Percentiles rank a stretch among this genome's conserved stretches.
phyloP scores from a whole-genome alignment of 306 rosid species.

The Morella rubra region DNA sequence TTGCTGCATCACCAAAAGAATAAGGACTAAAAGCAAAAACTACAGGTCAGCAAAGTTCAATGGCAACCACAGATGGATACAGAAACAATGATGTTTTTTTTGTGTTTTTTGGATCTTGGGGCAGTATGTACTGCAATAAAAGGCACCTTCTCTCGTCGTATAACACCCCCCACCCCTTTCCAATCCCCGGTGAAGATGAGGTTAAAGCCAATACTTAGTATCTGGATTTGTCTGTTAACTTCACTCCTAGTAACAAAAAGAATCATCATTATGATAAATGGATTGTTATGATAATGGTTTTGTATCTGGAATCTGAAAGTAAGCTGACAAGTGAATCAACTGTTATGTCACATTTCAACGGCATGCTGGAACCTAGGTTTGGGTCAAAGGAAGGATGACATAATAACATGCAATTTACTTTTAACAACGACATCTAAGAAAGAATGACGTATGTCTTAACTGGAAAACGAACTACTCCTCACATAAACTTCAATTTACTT shows the following conservation, averaged over 20 bases:
- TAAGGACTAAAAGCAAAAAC: background rate
- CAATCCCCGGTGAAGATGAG: background rate
- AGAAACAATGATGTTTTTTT: background rate
- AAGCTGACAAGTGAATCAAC: too few relatives aligned
- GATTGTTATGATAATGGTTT: background rate
- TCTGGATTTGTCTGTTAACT: too few relatives aligned
- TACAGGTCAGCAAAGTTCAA: background rate
- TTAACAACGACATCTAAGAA: too few relatives aligned
- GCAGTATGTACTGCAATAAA: background rate
- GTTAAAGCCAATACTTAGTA: too few relatives aligned
- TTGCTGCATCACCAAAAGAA: background rate
- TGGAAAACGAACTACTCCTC: background rate
- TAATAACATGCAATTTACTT: too few relatives aligned
- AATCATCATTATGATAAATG: background rate
- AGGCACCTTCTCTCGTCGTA: background rate
- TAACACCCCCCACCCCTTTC: background rate
- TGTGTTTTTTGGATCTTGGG: background rate
- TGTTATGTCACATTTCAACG: background rate
- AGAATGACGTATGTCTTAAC: too few relatives aligned
- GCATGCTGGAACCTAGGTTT: background rate
- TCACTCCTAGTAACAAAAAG: too few relatives aligned
- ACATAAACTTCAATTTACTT: background rate
- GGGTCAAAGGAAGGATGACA: background rate
- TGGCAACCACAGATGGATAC: background rate
- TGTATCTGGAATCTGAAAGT: background rate